Conservation (phyloP, 2,329 filamentous ascomycete species). For the Talaromyces islandicus region DNA sequence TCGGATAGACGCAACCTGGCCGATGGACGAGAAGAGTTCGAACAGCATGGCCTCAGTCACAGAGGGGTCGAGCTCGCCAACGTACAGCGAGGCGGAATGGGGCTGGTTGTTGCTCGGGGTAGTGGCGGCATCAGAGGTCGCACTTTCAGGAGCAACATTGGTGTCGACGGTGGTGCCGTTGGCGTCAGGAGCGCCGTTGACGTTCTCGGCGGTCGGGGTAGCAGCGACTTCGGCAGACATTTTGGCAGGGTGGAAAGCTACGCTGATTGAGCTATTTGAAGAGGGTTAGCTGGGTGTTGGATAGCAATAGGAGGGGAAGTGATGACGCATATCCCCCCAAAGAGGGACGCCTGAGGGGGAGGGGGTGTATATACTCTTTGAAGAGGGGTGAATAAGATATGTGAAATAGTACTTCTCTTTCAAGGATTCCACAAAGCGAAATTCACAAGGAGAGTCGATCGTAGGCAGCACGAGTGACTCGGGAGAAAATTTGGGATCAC, state of each 20-base stretch:
- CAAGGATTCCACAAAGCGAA: neutral
- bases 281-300: neutral
- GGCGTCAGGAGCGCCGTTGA: conserved; percentile 15
- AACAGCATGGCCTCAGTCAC: conserved; percentile 99
- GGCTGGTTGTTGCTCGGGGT: conserved; percentile 67
- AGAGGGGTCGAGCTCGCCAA: conserved; percentile 94
- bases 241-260: conserved; percentile 45
- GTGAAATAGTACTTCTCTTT: neutral
- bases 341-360: neutral
- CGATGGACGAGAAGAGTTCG: conserved; percentile 99
- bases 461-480: conserved; percentile 7
- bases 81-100: conserved; percentile 96
- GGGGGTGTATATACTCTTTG: conserved; percentile 2
- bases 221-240: conserved; percentile 76
- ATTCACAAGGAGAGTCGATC: neutral
- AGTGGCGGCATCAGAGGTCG: conserved; percentile 50
- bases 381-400: conserved; percentile 2
- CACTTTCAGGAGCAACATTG: conserved; percentile 42
- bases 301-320: neutral
- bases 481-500: conserved; percentile 11
- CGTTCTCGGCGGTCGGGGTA: conserved; percentile 62
- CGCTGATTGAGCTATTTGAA: neutral
- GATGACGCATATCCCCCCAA: neutral
- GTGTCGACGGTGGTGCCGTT: conserved; percentile 67
- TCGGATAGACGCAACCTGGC: conserved; percentile 97